Base-by-base conservation (phyloP, 768 basidiomycete species). In the Gloeostereum incarnatum region DNA sequence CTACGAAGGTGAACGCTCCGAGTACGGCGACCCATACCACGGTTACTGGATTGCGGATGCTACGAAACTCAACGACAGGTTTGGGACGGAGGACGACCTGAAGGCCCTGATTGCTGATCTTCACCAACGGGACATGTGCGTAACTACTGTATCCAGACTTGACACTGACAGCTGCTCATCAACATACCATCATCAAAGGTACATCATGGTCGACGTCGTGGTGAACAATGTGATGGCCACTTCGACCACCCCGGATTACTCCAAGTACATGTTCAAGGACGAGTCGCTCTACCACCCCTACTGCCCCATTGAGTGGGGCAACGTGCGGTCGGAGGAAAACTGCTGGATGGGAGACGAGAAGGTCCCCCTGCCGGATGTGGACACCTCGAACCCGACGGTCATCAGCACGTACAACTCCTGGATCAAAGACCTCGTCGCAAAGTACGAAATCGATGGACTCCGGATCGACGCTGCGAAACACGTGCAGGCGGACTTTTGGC, bases 171-270 rank as follows among this genome's bases (percentile, higher is more conserved):
- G n/a, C 42, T 36, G 16, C 18, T 26, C 39, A 32, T 19, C 16
- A 36, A 29, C 38, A 29, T 30, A 29, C 32, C 24, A 21, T 39
- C 25, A 16, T 10, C 27, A 10, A 21, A 68, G 66, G 77, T 88
- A 80, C 55, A 62, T 91, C 44, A 90, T 89, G 85, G 77, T 90
- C 34, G 88, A 91, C 50, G 58, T 85, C 22, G 83, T 92, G 26
- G 75, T 84, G 23, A 92, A 92, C 56, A 84, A 91, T 56, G 86
- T 93, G 35, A 89, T 88, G 69, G 62, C 81, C 1, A 73, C 76
- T 3, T 71, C 75, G 2, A 64, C 60, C 24, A 71, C 62, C 5
- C 81, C 83, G 11, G 74, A 81, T 53, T 70, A 73, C 43, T 81
- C 81, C 8, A 58, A 57, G 1, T 87, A 74, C 56, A 69, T 80